A percentile compares a stretch with the other conserved stretches of the same genome.
Conservation (phyloP, 1,284 basidiomycete species). For the Melampsora occidentalis region DNA sequence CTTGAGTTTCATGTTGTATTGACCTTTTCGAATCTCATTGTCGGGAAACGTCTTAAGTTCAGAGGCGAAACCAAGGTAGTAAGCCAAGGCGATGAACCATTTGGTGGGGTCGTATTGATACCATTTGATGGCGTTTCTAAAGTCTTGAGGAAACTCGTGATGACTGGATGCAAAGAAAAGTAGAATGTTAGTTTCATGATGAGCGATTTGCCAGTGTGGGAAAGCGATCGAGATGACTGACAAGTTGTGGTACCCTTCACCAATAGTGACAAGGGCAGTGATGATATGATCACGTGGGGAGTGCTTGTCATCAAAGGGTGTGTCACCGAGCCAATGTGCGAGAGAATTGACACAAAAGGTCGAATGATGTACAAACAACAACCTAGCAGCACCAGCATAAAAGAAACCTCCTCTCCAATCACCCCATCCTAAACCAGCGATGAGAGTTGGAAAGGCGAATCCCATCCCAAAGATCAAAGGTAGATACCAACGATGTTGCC, state of each 20-base stretch:
- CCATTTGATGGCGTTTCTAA: constrained; percentile 87
- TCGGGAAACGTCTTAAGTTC: constrained; percentile 90
- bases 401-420: constrained; percentile 80
- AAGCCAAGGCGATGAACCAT: constrained; percentile 77
- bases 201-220: constrained; percentile 49
- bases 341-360: constrained; percentile 95
- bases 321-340: constrained; percentile 87
- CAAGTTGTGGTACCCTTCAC: constrained; percentile 95
- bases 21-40: constrained; percentile 86
- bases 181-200: background rate
- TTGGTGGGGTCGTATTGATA: constrained; percentile 66
- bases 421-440: constrained; percentile 77
- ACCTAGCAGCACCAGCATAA: constrained; percentile 76
- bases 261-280: constrained; percentile 81
- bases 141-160: constrained; percentile 61
- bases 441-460: constrained; percentile 69
- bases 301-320: constrained; percentile 91
- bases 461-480: constrained; percentile 69
- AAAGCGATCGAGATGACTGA: constrained; percentile 27
- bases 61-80: constrained; percentile 69
- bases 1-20: constrained; percentile 88
- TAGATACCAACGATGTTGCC: constrained; percentile 82
- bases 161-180: constrained; percentile 43
- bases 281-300: constrained; percentile 82
- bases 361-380: constrained; percentile 86